Conservation (phyloP, 2,329 filamentous ascomycete genomes). For the Macrophomina pseudophaseolina region DNA sequence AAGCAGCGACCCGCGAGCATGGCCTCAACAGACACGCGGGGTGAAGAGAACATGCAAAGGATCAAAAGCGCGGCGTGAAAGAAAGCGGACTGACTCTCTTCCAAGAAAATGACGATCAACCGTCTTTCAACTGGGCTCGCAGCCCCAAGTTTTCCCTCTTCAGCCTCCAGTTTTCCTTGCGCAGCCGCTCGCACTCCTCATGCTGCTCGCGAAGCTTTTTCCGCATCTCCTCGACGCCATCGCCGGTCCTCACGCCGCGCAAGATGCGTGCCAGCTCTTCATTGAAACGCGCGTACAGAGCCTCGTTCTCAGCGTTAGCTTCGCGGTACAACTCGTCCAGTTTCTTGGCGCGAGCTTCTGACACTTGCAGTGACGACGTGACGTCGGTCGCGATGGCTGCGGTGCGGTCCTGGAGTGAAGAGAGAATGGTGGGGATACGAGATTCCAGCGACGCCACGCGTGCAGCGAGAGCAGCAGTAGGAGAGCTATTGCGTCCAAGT, state of each 20-base stretch:
- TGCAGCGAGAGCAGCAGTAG: slow-evolving; percentile 55
- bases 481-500: slow-evolving; percentile 27
- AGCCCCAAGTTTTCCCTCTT: slow-evolving; percentile 80
- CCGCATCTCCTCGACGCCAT: slow-evolving; percentile 80
- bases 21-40: neutral
- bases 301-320: slow-evolving; percentile 86
- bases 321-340: slow-evolving; percentile 91
- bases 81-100: too few relatives aligned
- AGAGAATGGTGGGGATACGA: neutral
- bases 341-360: slow-evolving; percentile 77
- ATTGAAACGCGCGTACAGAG: slow-evolving; percentile 90
- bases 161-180: slow-evolving; percentile 84
- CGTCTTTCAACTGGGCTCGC: slow-evolving; percentile 55
- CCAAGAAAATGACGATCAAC: neutral
- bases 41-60: neutral
- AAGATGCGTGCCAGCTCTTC: slow-evolving; percentile 85
- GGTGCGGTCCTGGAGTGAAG: slow-evolving; percentile 35
- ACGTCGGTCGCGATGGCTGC: slow-evolving; percentile 70
- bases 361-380: slow-evolving; percentile 71
- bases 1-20: slow-evolving; percentile 20
- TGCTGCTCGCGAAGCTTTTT: slow-evolving; percentile 71
- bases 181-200: slow-evolving; percentile 77
- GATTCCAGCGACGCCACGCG: slow-evolving; percentile 71
- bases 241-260: slow-evolving; percentile 66
- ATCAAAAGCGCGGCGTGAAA: neutral